Conservation (phyloP, 768 basidiomycete species). For the Termitomyces sp. region DNA sequence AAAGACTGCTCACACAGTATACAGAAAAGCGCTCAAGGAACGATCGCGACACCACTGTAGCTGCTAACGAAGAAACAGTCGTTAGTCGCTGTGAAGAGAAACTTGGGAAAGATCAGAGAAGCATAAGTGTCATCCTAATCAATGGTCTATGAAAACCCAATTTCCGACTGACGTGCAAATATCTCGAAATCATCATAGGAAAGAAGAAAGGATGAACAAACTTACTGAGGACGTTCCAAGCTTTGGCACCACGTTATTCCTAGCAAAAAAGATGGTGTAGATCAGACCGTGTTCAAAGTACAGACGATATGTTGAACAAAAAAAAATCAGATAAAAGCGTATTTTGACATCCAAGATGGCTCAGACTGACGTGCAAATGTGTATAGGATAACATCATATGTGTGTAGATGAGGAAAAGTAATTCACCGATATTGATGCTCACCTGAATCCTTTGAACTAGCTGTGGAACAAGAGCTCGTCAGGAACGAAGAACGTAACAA, state of each 20-base stretch:
- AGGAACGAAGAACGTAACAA: background rate
- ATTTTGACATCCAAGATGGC: slow-evolving; percentile 16
- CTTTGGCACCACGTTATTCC: background rate
- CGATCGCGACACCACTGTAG: too few relatives aligned
- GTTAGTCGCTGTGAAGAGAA: background rate
- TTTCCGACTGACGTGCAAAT: slow-evolving; percentile 66
- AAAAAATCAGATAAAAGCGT: slow-evolving; percentile 15
- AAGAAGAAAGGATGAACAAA: background rate
- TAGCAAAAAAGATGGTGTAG: background rate
- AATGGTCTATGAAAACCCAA: slow-evolving; percentile 18
- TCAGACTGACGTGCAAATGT: slow-evolving; percentile 47
- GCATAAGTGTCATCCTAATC: slow-evolving; percentile 35
- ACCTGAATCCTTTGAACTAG: background rate
- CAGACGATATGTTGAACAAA: background rate
- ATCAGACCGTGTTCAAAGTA: background rate
- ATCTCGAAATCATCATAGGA: slow-evolving; percentile 38
- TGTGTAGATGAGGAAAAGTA: background rate
- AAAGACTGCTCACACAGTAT: background rate
- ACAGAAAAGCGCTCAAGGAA: background rate
- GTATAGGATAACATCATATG: slow-evolving; percentile 12
- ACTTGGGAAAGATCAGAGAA: slow-evolving; percentile 31
- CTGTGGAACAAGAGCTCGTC: background rate
- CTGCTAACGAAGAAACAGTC: background rate
- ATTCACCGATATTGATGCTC: background rate
- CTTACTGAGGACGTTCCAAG: background rate